A percentile compares a stretch with the other conserved stretches of the same genome.
These are phyloP conservation scores for Hypoxylon perforatum DNA, from an alignment of 495 filamentous ascomycete species.

Conservation along the genomic window DNA sequence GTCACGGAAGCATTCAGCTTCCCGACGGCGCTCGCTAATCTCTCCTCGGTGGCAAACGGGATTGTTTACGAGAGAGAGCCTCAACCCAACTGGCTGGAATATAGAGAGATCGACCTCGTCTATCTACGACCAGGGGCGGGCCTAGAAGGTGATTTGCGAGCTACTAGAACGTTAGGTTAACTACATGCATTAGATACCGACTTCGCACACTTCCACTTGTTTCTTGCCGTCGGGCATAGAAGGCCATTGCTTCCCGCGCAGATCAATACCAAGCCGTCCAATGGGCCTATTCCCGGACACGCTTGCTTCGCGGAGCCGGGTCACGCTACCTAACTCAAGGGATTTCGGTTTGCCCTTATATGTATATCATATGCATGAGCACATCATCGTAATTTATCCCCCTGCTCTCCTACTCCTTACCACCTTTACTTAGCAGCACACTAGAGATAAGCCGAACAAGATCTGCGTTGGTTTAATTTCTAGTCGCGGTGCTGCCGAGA, in stretches of 20 bases:
- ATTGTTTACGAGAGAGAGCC: neutral
- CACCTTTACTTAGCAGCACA: no score
- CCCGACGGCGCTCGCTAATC: neutral
- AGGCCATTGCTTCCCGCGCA: neutral
- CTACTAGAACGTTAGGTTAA: constrained; percentile 6
- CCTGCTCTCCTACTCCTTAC: no score
- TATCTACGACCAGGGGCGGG: constrained; percentile 22
- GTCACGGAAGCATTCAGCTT: neutral
- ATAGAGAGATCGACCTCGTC: constrained; percentile 25
- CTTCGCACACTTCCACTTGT: neutral
- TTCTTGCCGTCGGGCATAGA: neutral
- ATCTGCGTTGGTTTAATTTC: no score
- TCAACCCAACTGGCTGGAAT: constrained; percentile 20
- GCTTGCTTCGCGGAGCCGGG: neutral
- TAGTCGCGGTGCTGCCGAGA: no score
- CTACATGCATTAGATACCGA: constrained; percentile 6
- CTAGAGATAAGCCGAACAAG: no score
- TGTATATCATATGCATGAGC: constrained; percentile 6
- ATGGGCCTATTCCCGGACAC: neutral
- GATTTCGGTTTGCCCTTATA: constrained; percentile 20
- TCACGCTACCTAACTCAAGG: constrained; percentile 2
- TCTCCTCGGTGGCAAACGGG: neutral
- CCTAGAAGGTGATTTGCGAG: neutral
- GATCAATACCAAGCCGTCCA: neutral
- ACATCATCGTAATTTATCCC: no score